Evolutionary conservation across 768 basidiomycete species (phyloP), one percentile per base, ranked within the genome.

Genomic region (Austroboletus eburneus): DNA sequence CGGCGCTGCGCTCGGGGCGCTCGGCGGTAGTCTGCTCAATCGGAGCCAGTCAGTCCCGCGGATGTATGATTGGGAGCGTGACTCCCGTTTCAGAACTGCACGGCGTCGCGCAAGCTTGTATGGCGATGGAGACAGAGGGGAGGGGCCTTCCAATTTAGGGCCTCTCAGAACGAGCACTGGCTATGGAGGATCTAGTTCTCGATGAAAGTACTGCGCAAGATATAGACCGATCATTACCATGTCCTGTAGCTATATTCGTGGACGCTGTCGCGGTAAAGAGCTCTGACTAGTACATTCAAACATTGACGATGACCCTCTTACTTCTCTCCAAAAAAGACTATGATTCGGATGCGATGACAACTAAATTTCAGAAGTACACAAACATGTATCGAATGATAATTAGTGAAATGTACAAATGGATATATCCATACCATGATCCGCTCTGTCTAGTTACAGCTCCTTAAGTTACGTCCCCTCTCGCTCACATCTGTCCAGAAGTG

Each of bases 151-250:
- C 21, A 79, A 74, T 59, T 58, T 88, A 39, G 90, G 88, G 6
- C 52, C 77, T 20, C 82, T 87, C 76, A 77, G 90, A 61, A 71
- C 78, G 29, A 88, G 87, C 58, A 87, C 87, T 14, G 91, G 88
- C 0, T 78, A 85, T 46, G 91, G 91, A 24, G 82, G 89, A 22
- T 87, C 89, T 4, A 81, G 66, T 50, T 82, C 84, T 22, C 74
- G 89, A 50, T 91, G 57, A 69, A 33, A 5, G 32, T n/a, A n/a
- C 25, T 27, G 25, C 6, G 25, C 25, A 10, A 64, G 64, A 57
- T 9, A 12, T 6, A 36, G 25, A 23, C 46, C 33, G 16, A 27
- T 29, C 16, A 5, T 29, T 41, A 18, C 29, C 32, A 36, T 9
- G 22, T 30, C 10, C 14, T 42, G n/a, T 33, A 9, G 34, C 23